These are phyloP conservation scores for Pyrenochaeta sp. DNA, from an alignment of 2,329 filamentous ascomycete species.

Conservation along the genomic window DNA sequence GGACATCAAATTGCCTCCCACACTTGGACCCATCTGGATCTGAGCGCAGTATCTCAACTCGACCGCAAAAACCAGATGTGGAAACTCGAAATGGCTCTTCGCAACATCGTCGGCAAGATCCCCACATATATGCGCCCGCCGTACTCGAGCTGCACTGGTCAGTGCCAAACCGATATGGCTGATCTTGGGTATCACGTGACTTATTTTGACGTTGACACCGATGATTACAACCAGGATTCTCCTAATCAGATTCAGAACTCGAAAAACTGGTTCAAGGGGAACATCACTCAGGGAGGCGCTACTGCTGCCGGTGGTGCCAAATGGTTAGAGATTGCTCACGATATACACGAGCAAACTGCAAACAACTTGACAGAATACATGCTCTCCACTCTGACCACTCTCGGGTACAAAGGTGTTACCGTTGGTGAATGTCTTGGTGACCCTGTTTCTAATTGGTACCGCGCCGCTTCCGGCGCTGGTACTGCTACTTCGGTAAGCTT, in stretches of 20 bases:
- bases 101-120: constrained; percentile 64
- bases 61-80: constrained; percentile 60
- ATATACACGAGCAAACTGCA: constrained; percentile 58
- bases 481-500: constrained; percentile 31
- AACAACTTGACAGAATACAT: constrained; percentile 55
- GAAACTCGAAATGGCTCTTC: constrained; percentile 64
- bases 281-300: constrained; percentile 48
- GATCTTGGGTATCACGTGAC: constrained; percentile 67
- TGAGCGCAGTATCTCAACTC: constrained; percentile 54
- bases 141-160: constrained; percentile 57
- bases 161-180: constrained; percentile 51
- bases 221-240: constrained; percentile 66
- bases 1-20: constrained; percentile 70
- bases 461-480: constrained; percentile 49
- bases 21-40: constrained; percentile 63
- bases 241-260: constrained; percentile 61
- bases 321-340: constrained; percentile 64
- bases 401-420: constrained; percentile 56
- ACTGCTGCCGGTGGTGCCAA: constrained; percentile 30
- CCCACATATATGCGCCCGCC: constrained; percentile 64
- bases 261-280: constrained; percentile 61
- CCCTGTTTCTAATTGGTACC: constrained; percentile 58
- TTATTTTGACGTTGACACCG: constrained; percentile 68
- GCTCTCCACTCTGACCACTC: constrained; percentile 49
- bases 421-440: constrained; percentile 60